Evolutionary conservation across 148 eudicot genomes (phyloP), one percentile per base, ranked within the genome.

Genomic region (Selenicereus undatus): DNA sequence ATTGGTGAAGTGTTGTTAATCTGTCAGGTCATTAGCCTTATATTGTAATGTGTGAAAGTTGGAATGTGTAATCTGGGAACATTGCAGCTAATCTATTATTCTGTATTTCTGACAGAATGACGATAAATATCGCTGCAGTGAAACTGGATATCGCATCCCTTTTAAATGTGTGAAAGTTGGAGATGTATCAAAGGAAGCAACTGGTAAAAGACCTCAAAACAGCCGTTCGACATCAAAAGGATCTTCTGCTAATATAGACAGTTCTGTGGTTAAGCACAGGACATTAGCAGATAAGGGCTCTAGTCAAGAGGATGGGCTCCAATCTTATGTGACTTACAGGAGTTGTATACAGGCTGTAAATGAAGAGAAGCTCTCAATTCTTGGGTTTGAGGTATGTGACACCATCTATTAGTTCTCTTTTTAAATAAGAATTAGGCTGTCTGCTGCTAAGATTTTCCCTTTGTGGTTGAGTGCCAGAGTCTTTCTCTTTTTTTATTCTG

Each of bases 71-170:
- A 39, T 4, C 43, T 39, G 43, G 43, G 43, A 39, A 4, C 43
- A 39, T 18, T 74, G 30, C 64, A 62, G 54, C 60, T 83, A 52
- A 83, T 39, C 27, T 39, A 24, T 24, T 80, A 51, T 2, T 79
- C 24, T 83, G 79, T 83, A 8, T 74, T 52, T 51, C 24, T 70
- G 50, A 3, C 75, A 94, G 98, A 90, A 80, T 35, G 94, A 91
- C 71, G 93, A 88, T 80, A 93, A 90, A 42, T 94, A 90, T 74
- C 90, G 93, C 70, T 93, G 97, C 90, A 90, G 95, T 88, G 98
- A 94, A 88, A 94, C 98, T 88, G 98, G 95, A 78, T 93, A 93
- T 74, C 98, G 97, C 75, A 91, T 94, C 48, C 98, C 95, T 82
- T 84, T 91, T 45, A 88, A 88, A 84, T 94, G 98, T 78, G 88